Evolutionary conservation across 805 yeast species (phyloP), one percentile per base, ranked within the genome.

Genomic region (Wickerhamomyces rabaulensis): DNA sequence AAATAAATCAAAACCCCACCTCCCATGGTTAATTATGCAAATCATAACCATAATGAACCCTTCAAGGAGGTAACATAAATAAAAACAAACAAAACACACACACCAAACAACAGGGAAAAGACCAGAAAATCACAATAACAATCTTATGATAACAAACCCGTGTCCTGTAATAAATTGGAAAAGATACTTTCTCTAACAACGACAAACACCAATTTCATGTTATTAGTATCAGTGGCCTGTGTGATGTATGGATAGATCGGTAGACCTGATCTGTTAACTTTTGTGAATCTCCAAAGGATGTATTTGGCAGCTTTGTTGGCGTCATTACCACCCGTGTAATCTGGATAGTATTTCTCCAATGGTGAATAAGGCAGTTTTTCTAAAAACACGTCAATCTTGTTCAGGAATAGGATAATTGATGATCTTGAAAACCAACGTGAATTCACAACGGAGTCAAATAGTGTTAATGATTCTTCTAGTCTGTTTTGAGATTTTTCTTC

Each of bases 211-310:
- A 89, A 69, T 59, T 85, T 81, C 51, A 91, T 89, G 65, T 90
- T 90, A 25, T 88, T 81, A 7, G 97, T 90, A 63, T 90, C 96
- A 0, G 96, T 90, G 0, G 97, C 97, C 65, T 90, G 96, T 4
- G 97, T 90, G 21, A 90, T 86, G 64, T 90, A 95, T 12, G 97
- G 96, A 58, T 86, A 87, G 29, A 91, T 78, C 50, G 83, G 85
- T 52, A 89, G 70, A 19, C 89, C 88, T 1, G 94, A 82, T 53
- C 95, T 74, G 62, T 90, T 91, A 41, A 87, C 79, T 63, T 85
- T 89, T 36, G 87, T 82, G 62, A 90, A 90, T 60, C 95, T 76
- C 95, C 96, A 88, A 39, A 90, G 74, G 48, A 91, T 88, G 58
- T 89, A 90, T 64, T 88, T 89, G 31, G 94, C 95, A 17, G 96